Evolutionary conservation across 306 rosid species (phyloP), one percentile per base, ranked within the genome.

Genomic region (Vigna unguiculata): DNA sequence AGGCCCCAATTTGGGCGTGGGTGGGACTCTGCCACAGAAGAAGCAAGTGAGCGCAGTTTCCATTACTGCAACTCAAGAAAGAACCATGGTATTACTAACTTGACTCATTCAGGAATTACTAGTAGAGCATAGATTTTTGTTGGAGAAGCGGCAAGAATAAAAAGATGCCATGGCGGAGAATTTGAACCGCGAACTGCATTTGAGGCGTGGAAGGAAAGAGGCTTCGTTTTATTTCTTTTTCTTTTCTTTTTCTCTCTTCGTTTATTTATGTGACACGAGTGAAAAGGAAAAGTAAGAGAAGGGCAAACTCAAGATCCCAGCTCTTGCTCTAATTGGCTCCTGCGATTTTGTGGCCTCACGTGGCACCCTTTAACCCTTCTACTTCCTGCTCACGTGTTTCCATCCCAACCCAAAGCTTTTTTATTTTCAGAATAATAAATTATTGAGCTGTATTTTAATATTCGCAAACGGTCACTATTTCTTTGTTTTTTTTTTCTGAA

Each of bases 151-250:
- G 9, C 15, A 1, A 40, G 46, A 57, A 24, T 59, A 30, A 20
- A 17, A 45, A 47, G 60, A 63, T 17, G 69, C 49, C 69, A 34
- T 34, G 40, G 40, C 0, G 40, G 40, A 34, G 9, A 34, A 34
- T 34, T 34, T 34, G 40, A 34, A 34, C 40, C 40, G 40, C 40
- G 40, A 34, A 60, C 41, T 62, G 83, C 68, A 64, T 82, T 80
- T 82, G 87, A 79, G 82, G 83, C 79, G 80, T 63, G 78, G 76
- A 84, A 79, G 49, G 68, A 65, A 80, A 71, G 52, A 6, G 25
- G 19, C 13, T 10, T 41, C 38, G 45, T 45, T 74, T 47, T 15
- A 5, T 16, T 48, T 16, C 6, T 7, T 12, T 62, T 52, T n/a
- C 53, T 52, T 24, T 43, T 52, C 43, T 41, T n/a, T 9, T 52